Conservation (phyloP, 768 basidiomycete species). For the Tephrocybe rancida region DNA sequence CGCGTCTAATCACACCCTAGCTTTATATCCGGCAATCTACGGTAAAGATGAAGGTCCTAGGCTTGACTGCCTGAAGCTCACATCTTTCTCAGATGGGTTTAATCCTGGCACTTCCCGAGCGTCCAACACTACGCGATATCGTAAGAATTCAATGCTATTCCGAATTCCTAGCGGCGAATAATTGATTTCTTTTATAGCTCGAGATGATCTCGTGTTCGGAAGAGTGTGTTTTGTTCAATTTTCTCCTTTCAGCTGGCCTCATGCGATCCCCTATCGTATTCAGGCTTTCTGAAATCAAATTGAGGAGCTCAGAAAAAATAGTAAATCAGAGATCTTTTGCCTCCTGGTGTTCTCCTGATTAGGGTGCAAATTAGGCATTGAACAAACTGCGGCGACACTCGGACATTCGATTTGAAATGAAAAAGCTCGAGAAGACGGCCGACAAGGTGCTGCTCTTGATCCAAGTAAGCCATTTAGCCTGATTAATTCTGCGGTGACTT, state of each 20-base stretch:
- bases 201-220: slow-evolving; percentile 66
- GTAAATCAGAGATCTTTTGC: slow-evolving; percentile 34
- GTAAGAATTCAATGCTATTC: slow-evolving; percentile 42
- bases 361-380: slow-evolving; percentile 38
- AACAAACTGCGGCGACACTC: slow-evolving; percentile 69
- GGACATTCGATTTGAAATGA: slow-evolving; percentile 81
- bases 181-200: slow-evolving; percentile 42
- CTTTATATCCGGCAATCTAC: slow-evolving; percentile 76
- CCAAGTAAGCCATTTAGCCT: slow-evolving; percentile 50
- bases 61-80: neutral
- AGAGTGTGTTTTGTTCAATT: slow-evolving; percentile 48
- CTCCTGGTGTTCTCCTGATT: neutral
- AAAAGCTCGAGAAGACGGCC: slow-evolving; percentile 65
- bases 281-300: slow-evolving; percentile 69
- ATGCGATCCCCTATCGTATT: neutral
- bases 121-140: slow-evolving; percentile 63
- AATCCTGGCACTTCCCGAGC: slow-evolving; percentile 60
- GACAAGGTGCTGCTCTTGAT: slow-evolving; percentile 85
- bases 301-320: slow-evolving; percentile 77
- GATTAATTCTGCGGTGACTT: neutral
- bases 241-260: neutral
- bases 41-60: slow-evolving; percentile 33
- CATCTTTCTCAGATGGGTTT: slow-evolving; percentile 57
- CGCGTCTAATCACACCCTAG: slow-evolving; percentile 36
- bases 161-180: neutral